These are phyloP conservation scores for Fusarium ramigenum DNA, from an alignment of 2,329 filamentous ascomycete species.

Conservation along the genomic window DNA sequence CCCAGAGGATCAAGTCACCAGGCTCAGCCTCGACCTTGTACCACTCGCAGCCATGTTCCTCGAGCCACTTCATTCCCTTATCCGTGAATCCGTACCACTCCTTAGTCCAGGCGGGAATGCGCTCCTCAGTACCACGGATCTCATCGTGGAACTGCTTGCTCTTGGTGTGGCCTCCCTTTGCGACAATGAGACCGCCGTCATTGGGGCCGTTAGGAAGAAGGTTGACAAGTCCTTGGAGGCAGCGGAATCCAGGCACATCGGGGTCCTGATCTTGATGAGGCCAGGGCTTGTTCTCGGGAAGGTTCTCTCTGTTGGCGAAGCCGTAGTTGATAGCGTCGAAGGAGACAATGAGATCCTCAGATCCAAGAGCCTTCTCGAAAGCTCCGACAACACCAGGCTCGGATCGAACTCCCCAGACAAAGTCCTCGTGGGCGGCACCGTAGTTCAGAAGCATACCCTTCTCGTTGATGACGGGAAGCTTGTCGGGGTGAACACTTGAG, in stretches of 20 bases:
- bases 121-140: slow-evolving; percentile 45
- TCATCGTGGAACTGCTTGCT: slow-evolving; percentile 49
- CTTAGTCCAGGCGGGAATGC: slow-evolving; percentile 50
- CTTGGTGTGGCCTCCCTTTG: slow-evolving; percentile 24
- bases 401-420: slow-evolving; percentile 56
- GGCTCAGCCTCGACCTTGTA: slow-evolving; percentile 54
- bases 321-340: slow-evolving; percentile 53
- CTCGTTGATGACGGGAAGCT: slow-evolving; percentile 45
- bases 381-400: slow-evolving; percentile 57
- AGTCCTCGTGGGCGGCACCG: slow-evolving; percentile 58
- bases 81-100: slow-evolving; percentile 48
- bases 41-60: slow-evolving; percentile 46
- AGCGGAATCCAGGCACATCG: slow-evolving; percentile 54
- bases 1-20: slow-evolving; percentile 55
- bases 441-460: slow-evolving; percentile 60
- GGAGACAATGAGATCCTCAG: slow-evolving; percentile 58
- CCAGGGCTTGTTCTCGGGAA: slow-evolving; percentile 34
- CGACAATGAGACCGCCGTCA: slow-evolving; percentile 50
- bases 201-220: slow-evolving; percentile 47
- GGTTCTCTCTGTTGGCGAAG: slow-evolving; percentile 53
- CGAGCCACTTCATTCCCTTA: slow-evolving; percentile 50
- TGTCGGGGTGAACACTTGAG: slow-evolving; percentile 32
- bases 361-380: slow-evolving; percentile 57
- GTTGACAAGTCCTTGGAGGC: slow-evolving; percentile 62
- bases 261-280: slow-evolving; percentile 40